These are phyloP conservation scores for Aspergillus persii DNA, from an alignment of 2,329 filamentous ascomycete species.

Conservation along the genomic window DNA sequence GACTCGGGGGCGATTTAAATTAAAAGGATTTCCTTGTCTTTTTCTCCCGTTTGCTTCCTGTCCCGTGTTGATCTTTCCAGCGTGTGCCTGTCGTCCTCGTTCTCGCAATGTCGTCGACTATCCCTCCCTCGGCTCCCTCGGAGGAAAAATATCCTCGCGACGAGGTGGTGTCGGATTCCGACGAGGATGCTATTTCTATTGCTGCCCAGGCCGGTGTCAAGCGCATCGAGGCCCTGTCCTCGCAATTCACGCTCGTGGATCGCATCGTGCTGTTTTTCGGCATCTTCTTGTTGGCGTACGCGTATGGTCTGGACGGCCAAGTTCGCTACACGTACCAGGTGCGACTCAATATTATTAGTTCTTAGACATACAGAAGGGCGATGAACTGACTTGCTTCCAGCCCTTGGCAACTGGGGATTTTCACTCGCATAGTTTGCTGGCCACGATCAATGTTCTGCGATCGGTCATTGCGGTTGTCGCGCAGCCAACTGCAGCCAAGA, in stretches of 20 bases:
- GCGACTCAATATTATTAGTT: not conserved
- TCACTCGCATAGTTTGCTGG: slow-evolving; percentile 53
- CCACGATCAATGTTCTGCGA: slow-evolving; percentile 59
- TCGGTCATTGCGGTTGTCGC: slow-evolving; percentile 60
- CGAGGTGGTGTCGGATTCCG: not conserved
- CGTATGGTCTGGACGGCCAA: slow-evolving; percentile 60
- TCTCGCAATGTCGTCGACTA: not conserved
- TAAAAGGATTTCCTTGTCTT: not conserved
- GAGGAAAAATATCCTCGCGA: not conserved
- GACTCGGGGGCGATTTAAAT: not conserved
- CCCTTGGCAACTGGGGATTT: slow-evolving; percentile 55
- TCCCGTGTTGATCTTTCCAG: not conserved
- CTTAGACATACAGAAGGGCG: slow-evolving; percentile 3
- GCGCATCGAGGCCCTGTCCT: slow-evolving; percentile 58
- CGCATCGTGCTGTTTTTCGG: slow-evolving; percentile 59
- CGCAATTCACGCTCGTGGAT: slow-evolving; percentile 53
- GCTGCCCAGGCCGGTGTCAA: slow-evolving; percentile 51
- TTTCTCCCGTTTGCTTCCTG: not conserved
- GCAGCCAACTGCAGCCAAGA: slow-evolving; percentile 58
- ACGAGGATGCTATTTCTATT: not conserved
- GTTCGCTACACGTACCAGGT: slow-evolving; percentile 53
- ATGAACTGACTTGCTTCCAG: slow-evolving; percentile 15
- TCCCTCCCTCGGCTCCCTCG: not conserved
- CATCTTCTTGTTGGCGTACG: slow-evolving; percentile 63
- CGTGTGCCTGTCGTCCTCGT: not conserved